Evolutionary conservation across 495 filamentous ascomycete species (phyloP).

Genomic region (Cercophora sp.): DNA sequence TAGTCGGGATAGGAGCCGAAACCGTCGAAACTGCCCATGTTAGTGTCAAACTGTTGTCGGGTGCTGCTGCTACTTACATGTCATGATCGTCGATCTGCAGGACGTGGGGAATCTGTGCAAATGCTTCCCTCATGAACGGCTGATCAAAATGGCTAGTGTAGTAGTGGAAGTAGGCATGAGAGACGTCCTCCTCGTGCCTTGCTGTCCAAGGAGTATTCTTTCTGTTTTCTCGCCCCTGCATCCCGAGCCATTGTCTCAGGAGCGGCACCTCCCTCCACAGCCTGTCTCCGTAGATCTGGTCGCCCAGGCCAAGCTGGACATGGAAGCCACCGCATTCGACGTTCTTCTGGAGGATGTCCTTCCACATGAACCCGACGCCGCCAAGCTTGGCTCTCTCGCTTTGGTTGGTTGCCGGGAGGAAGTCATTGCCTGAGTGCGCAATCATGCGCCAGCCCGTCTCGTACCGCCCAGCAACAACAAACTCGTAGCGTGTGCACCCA

Average conservation of each 20-base stretch:
- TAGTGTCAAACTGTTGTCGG: too few species aligned
- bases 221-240: slow-evolving; percentile 84
- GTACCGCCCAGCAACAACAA: slow-evolving; percentile 85
- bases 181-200: slow-evolving; percentile 88
- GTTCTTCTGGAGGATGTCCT: slow-evolving; percentile 96
- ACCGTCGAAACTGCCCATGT: slow-evolving; percentile 97
- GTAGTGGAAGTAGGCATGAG: slow-evolving; percentile 97
- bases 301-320: slow-evolving; percentile 82
- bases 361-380: slow-evolving; percentile 95
- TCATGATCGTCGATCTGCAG: slow-evolving; percentile 95
- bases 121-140: slow-evolving; percentile 85
- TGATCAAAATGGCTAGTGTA: slow-evolving; percentile 98
- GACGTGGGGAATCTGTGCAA: slow-evolving; percentile 94
- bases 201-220: slow-evolving; percentile 90
- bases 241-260: slow-evolving; percentile 88
- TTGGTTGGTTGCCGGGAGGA: slow-evolving; percentile 77
- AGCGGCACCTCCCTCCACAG: slow-evolving; percentile 94
- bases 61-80: slow-evolving; percentile 74
- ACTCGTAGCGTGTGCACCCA: slow-evolving; percentile 95
- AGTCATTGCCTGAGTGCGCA: slow-evolving; percentile 92
- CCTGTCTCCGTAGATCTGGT: slow-evolving; percentile 93
- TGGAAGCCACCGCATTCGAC: slow-evolving; percentile 95
- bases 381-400: slow-evolving; percentile 81
- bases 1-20: slow-evolving; percentile 96
- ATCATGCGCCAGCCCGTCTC: slow-evolving; percentile 97